Percentiles rank a stretch among this genome's conserved stretches.
These are phyloP conservation scores for Pyronema domesticum DNA, from an alignment of 495 filamentous ascomycete genomes.

Conservation along the genomic window DNA sequence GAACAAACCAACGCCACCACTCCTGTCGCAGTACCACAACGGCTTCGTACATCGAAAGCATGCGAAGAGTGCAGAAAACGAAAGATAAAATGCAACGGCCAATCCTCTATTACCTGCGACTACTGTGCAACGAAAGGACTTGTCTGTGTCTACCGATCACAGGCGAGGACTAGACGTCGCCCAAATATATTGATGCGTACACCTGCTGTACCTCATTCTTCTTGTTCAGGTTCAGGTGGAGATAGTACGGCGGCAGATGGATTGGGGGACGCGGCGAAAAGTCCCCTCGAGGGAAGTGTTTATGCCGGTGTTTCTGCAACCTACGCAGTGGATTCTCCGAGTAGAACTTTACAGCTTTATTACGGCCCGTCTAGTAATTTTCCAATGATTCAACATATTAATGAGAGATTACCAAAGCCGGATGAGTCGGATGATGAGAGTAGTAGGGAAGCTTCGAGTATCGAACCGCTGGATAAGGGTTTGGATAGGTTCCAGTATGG, in stretches of 20 bases:
- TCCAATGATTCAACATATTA: slow-evolving; percentile 1
- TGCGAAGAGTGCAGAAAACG: slow-evolving; percentile 5
- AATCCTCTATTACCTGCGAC: slow-evolving; percentile 1
- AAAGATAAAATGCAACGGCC: slow-evolving; percentile 1
- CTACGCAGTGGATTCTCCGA: background rate
- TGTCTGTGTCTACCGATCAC: background rate
- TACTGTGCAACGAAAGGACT: background rate
- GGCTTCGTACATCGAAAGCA: background rate
- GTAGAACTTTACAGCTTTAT: slow-evolving; percentile 1
- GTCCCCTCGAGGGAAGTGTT: background rate
- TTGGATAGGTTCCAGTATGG: slow-evolving; percentile 3
- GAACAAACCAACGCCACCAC: too few relatives aligned
- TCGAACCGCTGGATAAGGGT: background rate
- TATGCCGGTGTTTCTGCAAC: slow-evolving; percentile 3
- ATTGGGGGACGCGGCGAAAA: background rate
- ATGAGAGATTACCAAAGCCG: background rate
- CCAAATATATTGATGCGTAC: background rate
- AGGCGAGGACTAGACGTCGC: background rate
- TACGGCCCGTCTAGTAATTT: slow-evolving; percentile 4
- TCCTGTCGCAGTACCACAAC: background rate
- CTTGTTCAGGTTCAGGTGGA: background rate
- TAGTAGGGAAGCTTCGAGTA: background rate
- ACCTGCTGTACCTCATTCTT: background rate
- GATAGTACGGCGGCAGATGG: background rate
- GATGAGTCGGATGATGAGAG: background rate